Base-by-base conservation (phyloP, 2,329 filamentous ascomycete species). In the Exophiala xenobiotica region DNA sequence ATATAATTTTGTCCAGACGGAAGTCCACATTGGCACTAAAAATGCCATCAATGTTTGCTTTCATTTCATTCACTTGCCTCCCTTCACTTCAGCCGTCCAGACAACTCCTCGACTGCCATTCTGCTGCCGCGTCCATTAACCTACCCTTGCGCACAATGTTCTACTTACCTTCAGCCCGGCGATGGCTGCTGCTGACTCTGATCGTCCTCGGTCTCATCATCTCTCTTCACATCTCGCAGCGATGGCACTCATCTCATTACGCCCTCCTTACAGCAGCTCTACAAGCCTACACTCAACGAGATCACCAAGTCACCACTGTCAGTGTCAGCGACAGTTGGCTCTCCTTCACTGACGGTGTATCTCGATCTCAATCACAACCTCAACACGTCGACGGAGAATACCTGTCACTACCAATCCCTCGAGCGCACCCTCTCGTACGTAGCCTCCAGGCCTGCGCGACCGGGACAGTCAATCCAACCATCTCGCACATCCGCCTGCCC, bases 401-500 rank as follows among this genome's bases (percentile, higher is more conserved):
- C 19, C 42, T 23, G 3, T 9, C 9, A 14, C 35, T 12, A 5
- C 14, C 33, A n/a, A 27, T 52, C 12, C 38, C 38, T 29, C 9
- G 14, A 4, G 20, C 57, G 14, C 51, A 63, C 35, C 56, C 60
- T 8, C 52, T 56, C 41, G 46, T 64, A 14, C 27, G 46, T 11
- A 18, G 40, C 20, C 43, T 65, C 9, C 58, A 62, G 24, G 19
- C 49, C 35, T 65, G 63, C 49, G 20, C 53, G 8, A 46, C 46
- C 11, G 56, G 63, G 2, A 44, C 33, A 12, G n/a, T 51, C 12
- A 71, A 71, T 47, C 56, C 44, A 23, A 63, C 63, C 52, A 70
- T 67, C 12, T 57, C 60, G 19, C 68, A 71, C 48, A 61, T 70
- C 23, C 65, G 68, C 23, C 57, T 71, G 12, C 59, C 61, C 8